Percentiles rank a stretch among this genome's conserved stretches.
Conservation (phyloP, 1,284 basidiomycete genomes). For the Tremellales sp. region DNA sequence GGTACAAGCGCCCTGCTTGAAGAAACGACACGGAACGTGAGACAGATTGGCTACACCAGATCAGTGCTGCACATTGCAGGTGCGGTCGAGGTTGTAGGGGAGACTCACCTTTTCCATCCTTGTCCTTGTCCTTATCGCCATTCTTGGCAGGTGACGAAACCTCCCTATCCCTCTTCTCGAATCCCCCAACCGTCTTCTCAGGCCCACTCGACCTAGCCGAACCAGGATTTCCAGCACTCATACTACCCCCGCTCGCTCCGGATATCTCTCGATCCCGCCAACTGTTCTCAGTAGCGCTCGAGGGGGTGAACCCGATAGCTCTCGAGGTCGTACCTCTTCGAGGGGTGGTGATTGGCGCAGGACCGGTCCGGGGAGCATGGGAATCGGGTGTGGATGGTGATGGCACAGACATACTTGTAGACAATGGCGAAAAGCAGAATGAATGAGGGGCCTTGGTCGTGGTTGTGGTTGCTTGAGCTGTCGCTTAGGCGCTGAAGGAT, state of each 20-base stretch:
- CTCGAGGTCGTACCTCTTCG: not conserved
- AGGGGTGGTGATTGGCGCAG: not conserved
- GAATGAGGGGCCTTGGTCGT: too few relatives aligned
- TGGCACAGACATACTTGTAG: not conserved
- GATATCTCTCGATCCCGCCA: slow-evolving; percentile 5
- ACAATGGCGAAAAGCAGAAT: too few relatives aligned
- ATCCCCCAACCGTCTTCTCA: slow-evolving; percentile 30
- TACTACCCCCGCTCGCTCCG: slow-evolving; percentile 13
- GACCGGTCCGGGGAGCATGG: not conserved
- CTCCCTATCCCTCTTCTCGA: slow-evolving; percentile 30
- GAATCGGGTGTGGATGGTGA: not conserved
- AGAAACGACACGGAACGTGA: slow-evolving; percentile 98
- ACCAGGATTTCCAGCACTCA: slow-evolving; percentile 15
- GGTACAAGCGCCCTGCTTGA: slow-evolving; percentile 86
- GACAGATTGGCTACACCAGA: slow-evolving; percentile 55
- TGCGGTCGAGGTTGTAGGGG: not conserved
- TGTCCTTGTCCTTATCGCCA: not conserved
- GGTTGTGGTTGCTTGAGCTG: too few relatives aligned
- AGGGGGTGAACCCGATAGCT: slow-evolving; percentile 3
- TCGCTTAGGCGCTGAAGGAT: too few relatives aligned
- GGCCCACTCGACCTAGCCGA: slow-evolving; percentile 9
- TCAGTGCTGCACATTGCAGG: not conserved
- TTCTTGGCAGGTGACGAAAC: slow-evolving; percentile 6
- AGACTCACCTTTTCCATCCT: slow-evolving; percentile 8
- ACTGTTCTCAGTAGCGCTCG: slow-evolving; percentile 4